These are phyloP conservation scores for Sugiyamaella boreocaroliniensis DNA, from an alignment of 805 yeast genomes.

Conservation along the genomic window DNA sequence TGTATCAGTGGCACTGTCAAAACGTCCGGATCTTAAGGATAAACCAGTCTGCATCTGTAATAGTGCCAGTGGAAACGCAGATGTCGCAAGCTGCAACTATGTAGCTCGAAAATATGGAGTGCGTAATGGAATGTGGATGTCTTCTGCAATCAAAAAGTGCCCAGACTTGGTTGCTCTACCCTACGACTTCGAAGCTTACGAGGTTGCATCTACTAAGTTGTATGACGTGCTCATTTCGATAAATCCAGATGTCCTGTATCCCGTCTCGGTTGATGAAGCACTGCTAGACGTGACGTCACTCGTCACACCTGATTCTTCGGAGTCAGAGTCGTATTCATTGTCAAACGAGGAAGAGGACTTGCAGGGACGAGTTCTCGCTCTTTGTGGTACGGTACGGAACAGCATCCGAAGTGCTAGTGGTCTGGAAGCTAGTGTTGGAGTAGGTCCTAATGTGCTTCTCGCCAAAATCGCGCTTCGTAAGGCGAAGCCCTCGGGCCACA, in stretches of 20 bases:
- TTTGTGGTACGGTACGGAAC: conserved; percentile 34
- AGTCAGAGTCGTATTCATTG: background rate
- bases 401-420: conserved; percentile 40
- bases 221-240: conserved; percentile 50
- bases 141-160: conserved; percentile 56
- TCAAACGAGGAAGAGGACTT: conserved; percentile 14
- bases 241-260: conserved; percentile 47
- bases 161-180: conserved; percentile 59
- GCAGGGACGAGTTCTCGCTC: conserved; percentile 23
- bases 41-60: conserved; percentile 59
- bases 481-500: conserved; percentile 77
- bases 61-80: conserved; percentile 43
- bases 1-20: conserved; percentile 72
- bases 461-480: conserved; percentile 66
- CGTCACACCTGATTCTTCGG: background rate
- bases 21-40: conserved; percentile 48
- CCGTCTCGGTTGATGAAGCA: conserved; percentile 90
- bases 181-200: conserved; percentile 72
- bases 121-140: conserved; percentile 85
- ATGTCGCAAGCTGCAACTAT: conserved; percentile 89
- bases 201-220: conserved; percentile 53
- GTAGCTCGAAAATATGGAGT: conserved; percentile 75
- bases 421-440: conserved; percentile 76
- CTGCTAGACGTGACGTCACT: conserved; percentile 54
- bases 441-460: conserved; percentile 62